Conservation (phyloP, 805 yeast genomes). For the Nakazawaea ernobii region DNA sequence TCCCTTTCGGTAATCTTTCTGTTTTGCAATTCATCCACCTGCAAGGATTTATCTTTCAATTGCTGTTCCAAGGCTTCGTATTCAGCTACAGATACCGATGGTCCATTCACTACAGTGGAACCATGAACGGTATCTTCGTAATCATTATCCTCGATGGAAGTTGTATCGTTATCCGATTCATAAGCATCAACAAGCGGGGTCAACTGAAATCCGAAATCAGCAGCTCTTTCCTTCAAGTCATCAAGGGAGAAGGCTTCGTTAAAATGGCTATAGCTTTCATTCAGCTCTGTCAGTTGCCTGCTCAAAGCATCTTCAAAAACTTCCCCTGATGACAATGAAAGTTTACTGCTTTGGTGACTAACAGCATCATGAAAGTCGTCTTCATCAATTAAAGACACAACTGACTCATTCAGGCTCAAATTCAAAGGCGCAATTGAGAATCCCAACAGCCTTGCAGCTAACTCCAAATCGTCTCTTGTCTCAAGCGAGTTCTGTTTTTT, state of each 20-base stretch:
- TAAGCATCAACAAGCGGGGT: conserved; percentile 21
- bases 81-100: not conserved
- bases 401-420: not conserved
- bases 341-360: conserved; percentile 9
- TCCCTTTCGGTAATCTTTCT: conserved; percentile 8
- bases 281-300: conserved; percentile 12
- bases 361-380: conserved; percentile 14
- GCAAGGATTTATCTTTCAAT: not conserved
- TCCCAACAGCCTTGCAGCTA: conserved; percentile 8
- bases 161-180: conserved; percentile 15
- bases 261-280: conserved; percentile 5
- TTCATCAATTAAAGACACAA: conserved; percentile 3
- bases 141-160: conserved; percentile 19
- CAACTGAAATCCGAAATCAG: conserved; percentile 27
- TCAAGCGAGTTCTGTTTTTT: conserved; percentile 14
- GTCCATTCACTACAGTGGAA: not conserved
- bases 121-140: not conserved
- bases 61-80: not conserved
- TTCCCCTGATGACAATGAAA: conserved; percentile 11
- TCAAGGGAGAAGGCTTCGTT: conserved; percentile 22
- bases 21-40: not conserved
- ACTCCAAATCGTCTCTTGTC: conserved; percentile 4
- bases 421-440: conserved; percentile 8
- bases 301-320: conserved; percentile 13
- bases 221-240: conserved; percentile 27